A percentile compares a stretch with the other conserved stretches of the same genome.
Evolutionary conservation across 306 rosid species (phyloP).

Genomic region (Rosa persica): DNA sequence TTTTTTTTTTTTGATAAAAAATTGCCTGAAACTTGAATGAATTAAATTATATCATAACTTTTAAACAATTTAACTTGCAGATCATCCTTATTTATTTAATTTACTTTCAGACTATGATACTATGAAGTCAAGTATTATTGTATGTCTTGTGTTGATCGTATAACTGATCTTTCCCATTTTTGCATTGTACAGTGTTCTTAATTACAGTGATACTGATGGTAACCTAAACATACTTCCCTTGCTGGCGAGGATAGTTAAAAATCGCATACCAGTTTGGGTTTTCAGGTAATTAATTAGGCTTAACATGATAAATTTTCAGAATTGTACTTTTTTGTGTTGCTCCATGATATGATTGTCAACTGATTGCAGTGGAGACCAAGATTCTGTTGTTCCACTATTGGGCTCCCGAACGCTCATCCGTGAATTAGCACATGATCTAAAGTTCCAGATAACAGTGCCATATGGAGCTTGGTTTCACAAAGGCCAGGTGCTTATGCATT

Average conservation of each 20-base stretch:
- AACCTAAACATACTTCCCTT: constrained; percentile 69
- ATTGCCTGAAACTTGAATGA: background rate
- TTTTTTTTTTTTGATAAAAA: no score
- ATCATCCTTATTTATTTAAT: background rate
- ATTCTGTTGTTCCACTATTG: constrained; percentile 78
- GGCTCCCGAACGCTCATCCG: constrained; percentile 80
- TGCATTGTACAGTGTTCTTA: constrained; percentile 46
- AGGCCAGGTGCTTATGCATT: constrained; percentile 58
- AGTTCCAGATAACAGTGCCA: constrained; percentile 61
- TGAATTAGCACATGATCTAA: constrained; percentile 71
- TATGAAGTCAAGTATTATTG: background rate
- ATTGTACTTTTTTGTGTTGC: background rate
- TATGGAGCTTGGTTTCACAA: constrained; percentile 88
- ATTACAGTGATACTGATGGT: constrained; percentile 60
- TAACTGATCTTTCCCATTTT: constrained; percentile 17
- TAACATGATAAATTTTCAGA: background rate
- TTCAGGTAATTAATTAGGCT: constrained; percentile 60
- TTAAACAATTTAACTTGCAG: background rate
- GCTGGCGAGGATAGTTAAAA: constrained; percentile 66
- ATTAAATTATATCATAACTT: background rate
- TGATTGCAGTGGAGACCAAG: constrained; percentile 75
- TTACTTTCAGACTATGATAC: background rate
- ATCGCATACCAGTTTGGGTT: constrained; percentile 78
- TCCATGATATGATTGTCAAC: background rate
- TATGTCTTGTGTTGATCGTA: background rate